phyloP scores from a whole-genome alignment of 2,329 filamentous ascomycete species.

The Aspergillus floridensis region DNA sequence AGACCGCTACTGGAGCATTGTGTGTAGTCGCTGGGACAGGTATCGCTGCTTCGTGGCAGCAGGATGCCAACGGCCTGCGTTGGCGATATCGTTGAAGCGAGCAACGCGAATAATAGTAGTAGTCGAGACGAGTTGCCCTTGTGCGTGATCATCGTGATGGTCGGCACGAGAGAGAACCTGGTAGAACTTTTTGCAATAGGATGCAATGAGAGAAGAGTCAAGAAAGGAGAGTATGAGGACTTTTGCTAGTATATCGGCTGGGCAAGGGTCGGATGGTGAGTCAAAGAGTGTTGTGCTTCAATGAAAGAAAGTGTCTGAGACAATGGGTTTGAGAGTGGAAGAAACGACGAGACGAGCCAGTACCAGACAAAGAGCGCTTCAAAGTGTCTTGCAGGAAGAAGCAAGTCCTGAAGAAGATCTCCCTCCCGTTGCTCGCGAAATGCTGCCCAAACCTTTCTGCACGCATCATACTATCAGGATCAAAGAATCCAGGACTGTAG shows the following conservation, averaged over 20 bases:
- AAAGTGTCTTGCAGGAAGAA: neutral
- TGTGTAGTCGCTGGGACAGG: conserved; percentile 34
- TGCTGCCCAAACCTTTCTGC: too few relatives aligned
- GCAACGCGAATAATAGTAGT: conserved; percentile 25
- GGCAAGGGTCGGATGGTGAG: neutral
- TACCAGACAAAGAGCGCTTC: neutral
- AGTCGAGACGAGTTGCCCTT: neutral
- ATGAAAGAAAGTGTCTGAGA: neutral
- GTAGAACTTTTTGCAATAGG: neutral
- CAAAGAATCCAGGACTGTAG: conserved; percentile 16
- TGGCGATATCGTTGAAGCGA: conserved; percentile 22
- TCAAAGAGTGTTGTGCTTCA: neutral
- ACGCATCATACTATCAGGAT: conserved; percentile 20
- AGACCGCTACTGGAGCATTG: conserved; percentile 38
- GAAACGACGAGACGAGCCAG: neutral
- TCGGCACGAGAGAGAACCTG: neutral
- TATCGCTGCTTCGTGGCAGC: conserved; percentile 22
- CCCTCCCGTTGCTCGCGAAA: neutral
- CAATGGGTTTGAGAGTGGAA: neutral
- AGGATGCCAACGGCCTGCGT: conserved; percentile 21
- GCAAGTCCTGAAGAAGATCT: neutral
- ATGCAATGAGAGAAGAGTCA: too few relatives aligned
- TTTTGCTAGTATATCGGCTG: neutral
- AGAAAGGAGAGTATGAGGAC: neutral
- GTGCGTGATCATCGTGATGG: neutral